phyloP scores from a whole-genome alignment of 164 flowering plant species.

The Stephania cephalantha region DNA sequence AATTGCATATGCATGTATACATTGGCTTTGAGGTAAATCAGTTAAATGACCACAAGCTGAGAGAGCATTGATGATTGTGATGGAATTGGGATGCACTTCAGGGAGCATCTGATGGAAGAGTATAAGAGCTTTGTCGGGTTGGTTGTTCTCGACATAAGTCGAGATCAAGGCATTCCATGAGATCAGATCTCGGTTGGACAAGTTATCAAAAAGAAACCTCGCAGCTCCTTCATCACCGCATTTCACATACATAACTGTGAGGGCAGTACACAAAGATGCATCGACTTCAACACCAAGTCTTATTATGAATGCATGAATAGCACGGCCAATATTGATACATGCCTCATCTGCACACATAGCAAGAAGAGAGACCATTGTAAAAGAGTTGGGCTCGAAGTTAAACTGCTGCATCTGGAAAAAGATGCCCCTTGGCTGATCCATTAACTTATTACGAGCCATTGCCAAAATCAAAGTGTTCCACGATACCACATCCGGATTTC shows the following conservation, averaged over 20 bases:
- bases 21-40: slow-evolving; percentile 38
- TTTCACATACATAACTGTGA: slow-evolving; percentile 50
- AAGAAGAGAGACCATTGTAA: slow-evolving; percentile 43
- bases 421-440: slow-evolving; percentile 23
- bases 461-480: slow-evolving; percentile 42
- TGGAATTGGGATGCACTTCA: slow-evolving; percentile 36
- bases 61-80: slow-evolving; percentile 39
- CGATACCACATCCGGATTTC: slow-evolving; percentile 32
- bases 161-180: slow-evolving; percentile 65
- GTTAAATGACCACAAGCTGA: slow-evolving; percentile 35
- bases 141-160: slow-evolving; percentile 30
- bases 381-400: slow-evolving; percentile 29
- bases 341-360: slow-evolving; percentile 26
- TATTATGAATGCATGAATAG: slow-evolving; percentile 40
- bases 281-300: slow-evolving; percentile 32
- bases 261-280: slow-evolving; percentile 36
- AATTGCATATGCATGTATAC: slow-evolving; percentile 40
- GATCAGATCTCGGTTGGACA: slow-evolving; percentile 34
- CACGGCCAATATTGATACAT: slow-evolving; percentile 29
- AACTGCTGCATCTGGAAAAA: slow-evolving; percentile 28
- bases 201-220: slow-evolving; percentile 34
- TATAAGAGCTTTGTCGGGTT: slow-evolving; percentile 28
- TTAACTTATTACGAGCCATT: slow-evolving; percentile 20
- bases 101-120: slow-evolving; percentile 39
- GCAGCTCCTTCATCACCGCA: slow-evolving; percentile 40